Percentiles rank a stretch among this genome's conserved stretches.
Evolutionary conservation across 179 eudicot species (phyloP).

Genomic region (Beta macrorhiza): DNA sequence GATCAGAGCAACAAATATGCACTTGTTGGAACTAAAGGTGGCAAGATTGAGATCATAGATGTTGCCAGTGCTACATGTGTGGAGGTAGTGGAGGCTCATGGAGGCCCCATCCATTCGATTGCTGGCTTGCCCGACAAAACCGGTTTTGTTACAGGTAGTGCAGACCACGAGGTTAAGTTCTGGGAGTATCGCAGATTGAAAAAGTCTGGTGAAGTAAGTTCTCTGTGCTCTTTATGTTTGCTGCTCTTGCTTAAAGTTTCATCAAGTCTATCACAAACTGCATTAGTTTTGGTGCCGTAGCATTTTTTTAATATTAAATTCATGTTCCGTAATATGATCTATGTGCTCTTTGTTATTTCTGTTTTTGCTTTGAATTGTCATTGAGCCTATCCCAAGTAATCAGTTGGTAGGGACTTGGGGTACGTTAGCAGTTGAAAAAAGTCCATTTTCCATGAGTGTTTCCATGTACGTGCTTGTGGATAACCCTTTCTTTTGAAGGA

Average conservation of each 20-base stretch:
- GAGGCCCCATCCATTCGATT: conserved; percentile 76
- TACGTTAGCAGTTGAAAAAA: too few species aligned
- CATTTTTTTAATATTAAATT: not conserved
- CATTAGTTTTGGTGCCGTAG: not conserved
- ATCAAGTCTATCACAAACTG: not conserved
- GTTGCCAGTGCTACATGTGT: conserved; percentile 82
- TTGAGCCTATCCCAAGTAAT: not conserved
- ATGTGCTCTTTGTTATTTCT: not conserved
- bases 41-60: conserved; percentile 79
- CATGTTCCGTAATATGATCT: not conserved
- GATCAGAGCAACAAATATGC: conserved; percentile 67
- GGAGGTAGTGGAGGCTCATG: conserved; percentile 90
- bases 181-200: conserved; percentile 66
- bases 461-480: not conserved
- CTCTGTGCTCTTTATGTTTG: conserved; percentile 7
- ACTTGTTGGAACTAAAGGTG: conserved; percentile 87
- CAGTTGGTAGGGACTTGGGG: too few species aligned
- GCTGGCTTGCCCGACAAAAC: conserved; percentile 62
- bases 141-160: conserved; percentile 87
- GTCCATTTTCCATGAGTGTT: not conserved
- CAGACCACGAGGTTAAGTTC: conserved; percentile 91
- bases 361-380: not conserved
- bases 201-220: conserved; percentile 63
- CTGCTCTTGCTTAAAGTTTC: conserved; percentile 2
- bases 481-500: not conserved